Conservation (phyloP, 768 basidiomycete species). For the Tylopilus sp. region DNA sequence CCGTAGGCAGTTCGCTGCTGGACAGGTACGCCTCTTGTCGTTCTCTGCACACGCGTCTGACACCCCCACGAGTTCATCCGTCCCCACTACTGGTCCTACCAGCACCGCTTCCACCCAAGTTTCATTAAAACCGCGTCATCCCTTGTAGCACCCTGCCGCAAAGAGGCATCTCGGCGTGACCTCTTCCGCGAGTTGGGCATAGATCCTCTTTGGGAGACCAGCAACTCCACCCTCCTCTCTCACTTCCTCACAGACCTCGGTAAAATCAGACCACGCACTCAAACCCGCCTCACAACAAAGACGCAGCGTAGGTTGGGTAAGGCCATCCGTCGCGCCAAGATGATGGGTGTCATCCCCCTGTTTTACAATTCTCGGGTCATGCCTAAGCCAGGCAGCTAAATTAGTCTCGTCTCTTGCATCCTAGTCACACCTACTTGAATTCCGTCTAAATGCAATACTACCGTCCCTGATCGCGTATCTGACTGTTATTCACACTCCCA, state of each 20-base stretch:
- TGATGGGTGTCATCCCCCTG: constrained; percentile 82
- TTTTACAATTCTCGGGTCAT: constrained; percentile 31
- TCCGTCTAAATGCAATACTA: neutral
- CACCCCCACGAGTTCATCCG: constrained; percentile 39
- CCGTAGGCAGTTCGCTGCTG: constrained; percentile 26
- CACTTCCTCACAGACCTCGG: constrained; percentile 71
- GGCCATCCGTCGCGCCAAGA: constrained; percentile 83
- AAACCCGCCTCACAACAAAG: constrained; percentile 72
- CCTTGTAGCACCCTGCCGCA: constrained; percentile 53
- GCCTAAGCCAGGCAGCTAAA: constrained; percentile 16
- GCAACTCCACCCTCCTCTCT: constrained; percentile 56
- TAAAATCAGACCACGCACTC: constrained; percentile 67
- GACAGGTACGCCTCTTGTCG: constrained; percentile 14
- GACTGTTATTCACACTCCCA: neutral
- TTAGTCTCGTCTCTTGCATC: neutral
- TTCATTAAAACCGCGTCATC: constrained; percentile 28
- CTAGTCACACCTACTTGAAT: neutral
- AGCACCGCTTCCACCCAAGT: constrained; percentile 32
- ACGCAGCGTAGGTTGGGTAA: constrained; percentile 78
- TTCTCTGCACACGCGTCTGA: neutral
- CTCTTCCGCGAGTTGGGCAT: constrained; percentile 67
- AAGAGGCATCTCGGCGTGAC: constrained; percentile 56
- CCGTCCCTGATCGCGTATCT: constrained; percentile 10
- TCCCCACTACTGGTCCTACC: constrained; percentile 42
- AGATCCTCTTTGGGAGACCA: constrained; percentile 69